Conservation (phyloP, 192 early-diverging fungal genomes). For the Fimicolochytrium jonesii region DNA sequence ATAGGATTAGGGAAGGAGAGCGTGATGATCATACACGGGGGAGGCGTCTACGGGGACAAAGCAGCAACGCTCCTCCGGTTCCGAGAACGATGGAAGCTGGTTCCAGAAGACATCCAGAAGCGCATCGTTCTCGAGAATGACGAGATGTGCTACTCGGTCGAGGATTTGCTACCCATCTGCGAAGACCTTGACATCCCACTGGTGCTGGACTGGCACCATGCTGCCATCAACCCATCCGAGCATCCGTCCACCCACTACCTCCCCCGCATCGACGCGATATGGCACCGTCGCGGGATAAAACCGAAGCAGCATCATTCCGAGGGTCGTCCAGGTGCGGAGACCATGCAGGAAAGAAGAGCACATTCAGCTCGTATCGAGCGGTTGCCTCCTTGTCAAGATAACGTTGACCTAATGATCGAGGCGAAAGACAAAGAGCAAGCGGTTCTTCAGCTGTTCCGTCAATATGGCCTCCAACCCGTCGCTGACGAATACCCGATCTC, state of each 20-base stretch:
- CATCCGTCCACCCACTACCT: constrained; percentile 18
- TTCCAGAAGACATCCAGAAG: constrained; percentile 32
- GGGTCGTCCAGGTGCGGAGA: constrained; percentile 30
- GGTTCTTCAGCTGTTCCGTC: constrained; percentile 37
- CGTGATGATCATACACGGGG: constrained; percentile 41
- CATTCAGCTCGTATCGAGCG: constrained; percentile 37
- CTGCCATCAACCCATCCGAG: constrained; percentile 24
- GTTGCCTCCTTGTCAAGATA: constrained; percentile 39
- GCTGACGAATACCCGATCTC: background rate
- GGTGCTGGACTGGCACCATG: constrained; percentile 47
- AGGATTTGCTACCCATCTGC: constrained; percentile 44
- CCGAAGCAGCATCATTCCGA: constrained; percentile 53
- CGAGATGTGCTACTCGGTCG: constrained; percentile 43
- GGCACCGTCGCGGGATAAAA: constrained; percentile 37
- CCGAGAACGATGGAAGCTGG: constrained; percentile 26
- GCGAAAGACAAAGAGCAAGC: constrained; percentile 58
- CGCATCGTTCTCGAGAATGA: constrained; percentile 51
- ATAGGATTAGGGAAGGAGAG: constrained; percentile 41
- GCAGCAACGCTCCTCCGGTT: constrained; percentile 30
- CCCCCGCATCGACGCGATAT: constrained; percentile 39
- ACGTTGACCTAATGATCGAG: constrained; percentile 54
- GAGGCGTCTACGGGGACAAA: constrained; percentile 22
- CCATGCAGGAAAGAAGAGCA: constrained; percentile 36
- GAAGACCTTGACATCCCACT: constrained; percentile 41
- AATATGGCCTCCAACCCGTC: constrained; percentile 30